These are phyloP conservation scores for Backusella parvicylindrica DNA, from an alignment of 192 early-diverging fungal species.

Conservation along the genomic window DNA sequence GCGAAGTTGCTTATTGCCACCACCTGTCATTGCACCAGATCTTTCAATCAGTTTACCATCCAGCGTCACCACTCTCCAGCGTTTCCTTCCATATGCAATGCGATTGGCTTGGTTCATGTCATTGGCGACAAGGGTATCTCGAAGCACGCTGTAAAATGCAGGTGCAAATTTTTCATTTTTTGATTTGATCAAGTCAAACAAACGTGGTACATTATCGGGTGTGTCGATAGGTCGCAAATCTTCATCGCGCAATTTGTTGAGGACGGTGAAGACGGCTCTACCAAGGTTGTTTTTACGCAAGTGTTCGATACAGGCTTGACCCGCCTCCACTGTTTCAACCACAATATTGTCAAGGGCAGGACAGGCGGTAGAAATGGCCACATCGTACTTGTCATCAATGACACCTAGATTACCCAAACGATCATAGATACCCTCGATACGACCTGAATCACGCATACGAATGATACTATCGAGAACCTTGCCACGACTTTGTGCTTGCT, in stretches of 20 bases:
- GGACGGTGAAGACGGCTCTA: constrained; percentile 76
- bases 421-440: constrained; percentile 75
- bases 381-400: constrained; percentile 91
- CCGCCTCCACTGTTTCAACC: constrained; percentile 83
- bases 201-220: constrained; percentile 75
- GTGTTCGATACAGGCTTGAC: constrained; percentile 86
- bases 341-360: constrained; percentile 83
- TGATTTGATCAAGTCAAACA: constrained; percentile 87
- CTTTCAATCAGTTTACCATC: constrained; percentile 89
- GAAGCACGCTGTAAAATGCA: constrained; percentile 85
- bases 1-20: constrained; percentile 66
- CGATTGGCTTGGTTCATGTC: constrained; percentile 82
- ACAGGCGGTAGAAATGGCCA: constrained; percentile 92
- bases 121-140: constrained; percentile 84
- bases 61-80: constrained; percentile 93
- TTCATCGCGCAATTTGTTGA: constrained; percentile 68
- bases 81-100: constrained; percentile 78
- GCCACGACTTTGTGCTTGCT: constrained; percentile 62
- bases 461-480: constrained; percentile 67
- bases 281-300: constrained; percentile 84
- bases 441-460: constrained; percentile 65
- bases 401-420: constrained; percentile 95
- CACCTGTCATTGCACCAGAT: constrained; percentile 92
- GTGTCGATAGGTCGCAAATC: constrained; percentile 54
- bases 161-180: constrained; percentile 67